Evolutionary conservation across 805 yeast genomes (phyloP).

Genomic region (Metschnikowia sp.): DNA sequence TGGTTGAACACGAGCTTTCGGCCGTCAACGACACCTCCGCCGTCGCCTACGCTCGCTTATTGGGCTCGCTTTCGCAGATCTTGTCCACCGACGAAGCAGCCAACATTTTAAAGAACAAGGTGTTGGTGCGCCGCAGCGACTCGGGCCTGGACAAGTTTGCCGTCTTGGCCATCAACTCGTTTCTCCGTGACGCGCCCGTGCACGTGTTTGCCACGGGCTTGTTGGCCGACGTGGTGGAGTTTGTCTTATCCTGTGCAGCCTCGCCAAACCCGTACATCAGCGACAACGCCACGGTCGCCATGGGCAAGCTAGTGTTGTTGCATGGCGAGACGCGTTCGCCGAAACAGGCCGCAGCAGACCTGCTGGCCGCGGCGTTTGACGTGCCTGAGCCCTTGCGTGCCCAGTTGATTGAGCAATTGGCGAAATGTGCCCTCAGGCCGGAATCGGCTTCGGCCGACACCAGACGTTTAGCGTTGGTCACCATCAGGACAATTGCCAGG

Average conservation of each 20-base stretch:
- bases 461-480: slow-evolving; percentile 74
- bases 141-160: slow-evolving; percentile 54
- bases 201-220: slow-evolving; percentile 56
- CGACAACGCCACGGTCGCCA: slow-evolving; percentile 75
- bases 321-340: slow-evolving; percentile 37
- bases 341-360: slow-evolving; percentile 12
- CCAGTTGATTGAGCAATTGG: slow-evolving; percentile 48
- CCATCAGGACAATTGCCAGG: slow-evolving; percentile 70
- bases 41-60: slow-evolving; percentile 71
- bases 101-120: slow-evolving; percentile 56
- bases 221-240: slow-evolving; percentile 46
- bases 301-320: slow-evolving; percentile 72
- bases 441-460: slow-evolving; percentile 66
- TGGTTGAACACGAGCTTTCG: slow-evolving; percentile 70
- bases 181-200: slow-evolving; percentile 71
- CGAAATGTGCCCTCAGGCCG: slow-evolving; percentile 50
- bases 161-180: slow-evolving; percentile 71
- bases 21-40: slow-evolving; percentile 55
- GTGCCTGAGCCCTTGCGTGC: slow-evolving; percentile 41
- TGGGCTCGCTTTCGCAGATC: slow-evolving; percentile 73
- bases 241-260: slow-evolving; percentile 43
- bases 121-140: slow-evolving; percentile 46
- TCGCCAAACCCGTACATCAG: slow-evolving; percentile 50
- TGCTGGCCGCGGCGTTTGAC: slow-evolving; percentile 28
- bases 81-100: slow-evolving; percentile 62